Evolutionary conservation across 2,329 filamentous ascomycete genomes (phyloP), one percentile per base, ranked within the genome.

Genomic region (Neonectria punicea): DNA sequence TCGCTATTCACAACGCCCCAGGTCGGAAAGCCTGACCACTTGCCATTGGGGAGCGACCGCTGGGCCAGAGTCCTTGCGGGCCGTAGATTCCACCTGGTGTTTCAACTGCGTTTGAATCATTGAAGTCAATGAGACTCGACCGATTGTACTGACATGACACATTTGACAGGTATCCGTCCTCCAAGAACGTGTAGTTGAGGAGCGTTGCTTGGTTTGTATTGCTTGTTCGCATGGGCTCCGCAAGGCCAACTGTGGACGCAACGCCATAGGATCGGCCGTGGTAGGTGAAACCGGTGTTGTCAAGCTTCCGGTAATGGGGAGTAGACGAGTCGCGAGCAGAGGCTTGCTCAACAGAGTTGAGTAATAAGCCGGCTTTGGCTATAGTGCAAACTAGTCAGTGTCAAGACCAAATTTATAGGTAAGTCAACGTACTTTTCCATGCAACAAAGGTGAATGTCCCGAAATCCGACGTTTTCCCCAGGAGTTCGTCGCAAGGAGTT

Each of bases 11-110:
- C 16, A 14, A 53, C 50, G 2, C 11, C 30, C n/a, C 28, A 20
- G 14, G 49, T 51, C 10, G 49, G 49, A 34, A 51, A 51, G 30
- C 50, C 50, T 13, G 30, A 14, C 28, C 50, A 39, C 32, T 18
- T 7, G 50, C 50, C 50, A 39, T 53, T 53, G 4, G 28, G 50
- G 30, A 53, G 50, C 20, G 50, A 53, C 28, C 30, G 30, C n/a
- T 53, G 30, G 16, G 50, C 50, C 30, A 53, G 34, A 20, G 8
- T 18, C 50, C 50, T 10, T 36, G 50, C 36, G 50, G 50, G 9
- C 28, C 50, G 14, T 53, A 53, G 30, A 53, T 53, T 18, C 50
- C 30, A 25, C 30, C 30, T 22, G 50, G 50, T 20, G 50, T 53
- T 18, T 25, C 18, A 20, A 22, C 50, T 7, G 13, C 18, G 32